A percentile compares a stretch with the other conserved stretches of the same genome.
phyloP scores from a whole-genome alignment of 2,329 filamentous ascomycete species.

The Trichoderma sp. region DNA sequence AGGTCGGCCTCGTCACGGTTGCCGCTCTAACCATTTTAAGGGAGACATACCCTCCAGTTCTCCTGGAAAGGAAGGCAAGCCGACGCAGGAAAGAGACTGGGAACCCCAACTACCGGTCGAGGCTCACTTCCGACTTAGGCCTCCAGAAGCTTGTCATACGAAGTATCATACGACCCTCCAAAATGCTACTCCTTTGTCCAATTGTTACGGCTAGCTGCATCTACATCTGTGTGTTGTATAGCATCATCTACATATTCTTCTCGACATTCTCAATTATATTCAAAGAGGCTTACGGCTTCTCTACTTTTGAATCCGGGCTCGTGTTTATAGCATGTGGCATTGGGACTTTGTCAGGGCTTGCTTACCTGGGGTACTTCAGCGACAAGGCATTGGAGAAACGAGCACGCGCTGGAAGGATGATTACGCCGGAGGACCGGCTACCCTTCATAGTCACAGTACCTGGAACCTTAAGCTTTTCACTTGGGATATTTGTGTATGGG shows the following conservation, averaged over 20 bases:
- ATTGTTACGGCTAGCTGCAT: neutral
- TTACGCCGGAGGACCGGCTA: neutral
- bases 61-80: neutral
- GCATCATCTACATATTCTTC: neutral
- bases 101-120: neutral
- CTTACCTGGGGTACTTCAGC: neutral
- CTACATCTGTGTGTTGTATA: neutral
- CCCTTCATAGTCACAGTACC: neutral
- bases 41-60: neutral
- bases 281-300: neutral
- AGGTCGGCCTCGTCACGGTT: neutral
- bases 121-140: neutral
- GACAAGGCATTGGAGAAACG: neutral
- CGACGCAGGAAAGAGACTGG: neutral
- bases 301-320: neutral
- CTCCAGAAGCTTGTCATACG: neutral
- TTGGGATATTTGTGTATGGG: neutral
- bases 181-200: neutral
- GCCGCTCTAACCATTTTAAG: neutral
- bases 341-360: neutral
- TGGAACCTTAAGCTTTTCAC: neutral
- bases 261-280: neutral
- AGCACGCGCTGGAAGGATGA: neutral
- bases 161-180: neutral
- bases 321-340: neutral